phyloP scores from a whole-genome alignment of 345 rosid species.

The Citrus cavaleriei region DNA sequence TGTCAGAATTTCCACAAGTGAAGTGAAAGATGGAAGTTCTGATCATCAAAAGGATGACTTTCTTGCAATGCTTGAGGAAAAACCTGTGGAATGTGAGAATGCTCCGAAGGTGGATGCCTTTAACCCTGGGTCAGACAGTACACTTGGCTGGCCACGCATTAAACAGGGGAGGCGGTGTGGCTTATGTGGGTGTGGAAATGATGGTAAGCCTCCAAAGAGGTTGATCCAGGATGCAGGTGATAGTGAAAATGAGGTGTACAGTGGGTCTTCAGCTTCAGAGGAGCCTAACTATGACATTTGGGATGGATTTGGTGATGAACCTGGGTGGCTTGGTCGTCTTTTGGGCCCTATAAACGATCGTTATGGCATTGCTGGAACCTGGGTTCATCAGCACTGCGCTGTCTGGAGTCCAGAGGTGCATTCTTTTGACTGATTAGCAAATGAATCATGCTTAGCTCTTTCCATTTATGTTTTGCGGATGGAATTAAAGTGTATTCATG shows the following conservation, averaged over 20 bases:
- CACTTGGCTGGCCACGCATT: constrained; percentile 40
- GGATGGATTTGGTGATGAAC: constrained; percentile 96
- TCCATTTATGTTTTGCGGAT: neutral
- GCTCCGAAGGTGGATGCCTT: constrained; percentile 23
- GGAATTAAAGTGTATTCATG: neutral
- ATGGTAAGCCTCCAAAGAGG: constrained; percentile 88
- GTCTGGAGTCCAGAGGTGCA: constrained; percentile 99
- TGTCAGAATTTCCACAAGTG: constrained; percentile 18
- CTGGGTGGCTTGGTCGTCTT: constrained; percentile 94
- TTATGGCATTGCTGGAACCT: constrained; percentile 92
- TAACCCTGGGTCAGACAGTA: constrained; percentile 28
- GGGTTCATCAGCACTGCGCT: constrained; percentile 99
- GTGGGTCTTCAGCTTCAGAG: constrained; percentile 84
- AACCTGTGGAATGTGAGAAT: constrained; percentile 33
- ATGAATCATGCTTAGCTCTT: neutral
- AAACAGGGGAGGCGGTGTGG: constrained; percentile 90
- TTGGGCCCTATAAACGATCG: constrained; percentile 95
- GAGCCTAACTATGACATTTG: constrained; percentile 77
- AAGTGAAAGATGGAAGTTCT: constrained; percentile 31
- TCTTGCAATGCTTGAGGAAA: constrained; percentile 31
- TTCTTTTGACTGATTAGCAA: constrained; percentile 7
- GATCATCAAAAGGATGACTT: constrained; percentile 28
- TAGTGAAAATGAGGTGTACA: constrained; percentile 71
- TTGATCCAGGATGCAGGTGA: constrained; percentile 60
- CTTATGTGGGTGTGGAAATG: constrained; percentile 93